Base-by-base conservation (phyloP, 1,284 basidiomycete species). In the Retiboletus flavoniger region DNA sequence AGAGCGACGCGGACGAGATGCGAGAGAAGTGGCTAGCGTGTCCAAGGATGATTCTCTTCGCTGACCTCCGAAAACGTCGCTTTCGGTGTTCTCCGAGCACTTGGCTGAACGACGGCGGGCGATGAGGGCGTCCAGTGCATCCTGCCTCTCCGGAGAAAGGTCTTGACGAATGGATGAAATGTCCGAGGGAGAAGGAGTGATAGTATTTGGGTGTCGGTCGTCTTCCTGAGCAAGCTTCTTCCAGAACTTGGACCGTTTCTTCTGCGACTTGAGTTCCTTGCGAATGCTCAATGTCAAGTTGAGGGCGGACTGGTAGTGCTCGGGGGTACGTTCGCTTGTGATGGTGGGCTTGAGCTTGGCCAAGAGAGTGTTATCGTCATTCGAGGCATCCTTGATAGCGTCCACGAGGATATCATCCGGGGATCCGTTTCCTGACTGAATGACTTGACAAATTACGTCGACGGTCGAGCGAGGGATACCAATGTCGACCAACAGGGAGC, bases 121-220 rank as follows among this genome's bases (percentile, higher is more conserved):
- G 35, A 70, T 49, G 21, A 78, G 63, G 32, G 71, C 70, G 19
- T 76, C 68, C 11, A 76, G 64, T 24, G 72, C 75, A 36, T 56
- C 62, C 56, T 75, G 73, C 29, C 80, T 74, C 45, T 76, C 75
- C 3, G 65, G 60, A 49, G 75, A 65, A 14, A 82, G 65, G 31
- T 63, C 62, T 40, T 78, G 75, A 21, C 69, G 67, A 39, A 82
- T 70, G 1, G 79, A 78, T 17, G 80, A 82, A 34, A 84, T 74
- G 29, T 75, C 70, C 19, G 82, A 84, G 4, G 72, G 69, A 1
- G 80, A 82, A 31, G 80, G 79, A 0, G 79, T 81, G 41, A 81
- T 60, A 4, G 69, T 70, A 29, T 66, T 67, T 17, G 56, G 45
- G 43, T 75, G 68, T 45, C 59, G 55, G 17, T 62, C 65, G 26